Evolutionary conservation across 2,329 filamentous ascomycete species (phyloP), one percentile per base, ranked within the genome.

Genomic region (Apiospora arundinis): DNA sequence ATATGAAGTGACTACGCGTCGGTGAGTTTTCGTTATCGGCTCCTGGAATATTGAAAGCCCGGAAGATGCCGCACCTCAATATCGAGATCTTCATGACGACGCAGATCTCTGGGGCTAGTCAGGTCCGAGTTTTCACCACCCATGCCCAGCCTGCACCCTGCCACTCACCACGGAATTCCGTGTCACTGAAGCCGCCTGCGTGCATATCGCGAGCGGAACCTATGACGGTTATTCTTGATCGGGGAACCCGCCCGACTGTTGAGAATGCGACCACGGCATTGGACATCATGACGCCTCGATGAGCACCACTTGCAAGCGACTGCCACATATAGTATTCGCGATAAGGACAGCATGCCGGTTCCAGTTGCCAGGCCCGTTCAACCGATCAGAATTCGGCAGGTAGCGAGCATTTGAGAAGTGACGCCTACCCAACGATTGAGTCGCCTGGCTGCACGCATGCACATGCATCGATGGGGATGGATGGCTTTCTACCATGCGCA

Each of bases 1-100:
- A 5, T 2, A 42, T 16, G 42, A 45, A 16, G 42, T 45, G 14
- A 14, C 42, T 45, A 45, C 42, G 12, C 42, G 14, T 45, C 16
- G 42, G 2, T 5, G 42, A 45, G 40, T 12, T 14, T 45, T 4
- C 9, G 11, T 16, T 11, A 16, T 37, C 56, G 56, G 56, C 21
- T 12, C 32, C 21, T 63, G 56, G 56, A 63, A n/a, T 12, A 63
- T n/a, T 63, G 56, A 63, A 63, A 63, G 28, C 11, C 56, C 56
- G 56, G 56, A 63, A 63, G 56, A 63, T 63, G 32, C 56, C 56
- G 56, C 56, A 40, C 21, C 32, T 63, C 18, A n/a, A 63, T 63
- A 63, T 63, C 56, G 21, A 63, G 56, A 63, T 63, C 56, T 37
- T 40, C 56, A 63, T 63, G 32, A 40, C 18, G 32, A 12, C 21